Conservation (phyloP, 371 early-diverging fungal genomes). For the Mortierella sp. region DNA sequence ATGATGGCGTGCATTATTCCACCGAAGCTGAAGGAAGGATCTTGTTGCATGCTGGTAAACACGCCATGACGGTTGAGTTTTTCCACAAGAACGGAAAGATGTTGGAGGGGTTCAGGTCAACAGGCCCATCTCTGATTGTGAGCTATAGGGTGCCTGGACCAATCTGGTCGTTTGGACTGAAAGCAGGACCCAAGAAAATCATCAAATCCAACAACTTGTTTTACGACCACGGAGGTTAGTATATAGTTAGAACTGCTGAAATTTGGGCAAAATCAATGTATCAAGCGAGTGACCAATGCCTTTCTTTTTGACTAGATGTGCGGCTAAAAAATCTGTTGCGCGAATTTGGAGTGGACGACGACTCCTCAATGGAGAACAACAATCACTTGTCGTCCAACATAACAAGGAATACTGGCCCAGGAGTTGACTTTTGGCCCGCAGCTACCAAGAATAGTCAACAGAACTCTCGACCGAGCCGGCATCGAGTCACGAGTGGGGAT, state of each 20-base stretch:
- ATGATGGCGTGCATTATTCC: conserved; percentile 61
- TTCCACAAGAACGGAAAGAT: conserved; percentile 62
- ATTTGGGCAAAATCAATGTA: background rate
- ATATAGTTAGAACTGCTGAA: background rate
- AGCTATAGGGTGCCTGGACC: conserved; percentile 44
- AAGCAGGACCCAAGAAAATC: conserved; percentile 39
- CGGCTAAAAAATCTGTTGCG: conserved; percentile 28
- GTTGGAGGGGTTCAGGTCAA: conserved; percentile 60
- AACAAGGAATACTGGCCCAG: background rate
- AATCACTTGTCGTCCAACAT: conserved; percentile 2
- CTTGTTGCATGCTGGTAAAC: conserved; percentile 49
- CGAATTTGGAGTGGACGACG: conserved; percentile 33
- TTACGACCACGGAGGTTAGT: conserved; percentile 49
- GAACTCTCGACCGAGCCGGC: conserved; percentile 6
- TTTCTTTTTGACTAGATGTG: conserved; percentile 15
- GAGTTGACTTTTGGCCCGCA: conserved; percentile 2
- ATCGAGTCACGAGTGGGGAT: conserved; percentile 44
- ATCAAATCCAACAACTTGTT: conserved; percentile 46
- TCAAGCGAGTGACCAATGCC: background rate
- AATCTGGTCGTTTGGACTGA: conserved; percentile 48
- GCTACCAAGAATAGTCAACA: background rate
- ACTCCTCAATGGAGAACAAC: conserved; percentile 9
- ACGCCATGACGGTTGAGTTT: conserved; percentile 57
- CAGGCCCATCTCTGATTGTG: conserved; percentile 47
- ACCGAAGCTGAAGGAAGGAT: conserved; percentile 57